phyloP scores from a whole-genome alignment of 2,329 filamentous ascomycete species.

The Arthrobotrys conoides region DNA sequence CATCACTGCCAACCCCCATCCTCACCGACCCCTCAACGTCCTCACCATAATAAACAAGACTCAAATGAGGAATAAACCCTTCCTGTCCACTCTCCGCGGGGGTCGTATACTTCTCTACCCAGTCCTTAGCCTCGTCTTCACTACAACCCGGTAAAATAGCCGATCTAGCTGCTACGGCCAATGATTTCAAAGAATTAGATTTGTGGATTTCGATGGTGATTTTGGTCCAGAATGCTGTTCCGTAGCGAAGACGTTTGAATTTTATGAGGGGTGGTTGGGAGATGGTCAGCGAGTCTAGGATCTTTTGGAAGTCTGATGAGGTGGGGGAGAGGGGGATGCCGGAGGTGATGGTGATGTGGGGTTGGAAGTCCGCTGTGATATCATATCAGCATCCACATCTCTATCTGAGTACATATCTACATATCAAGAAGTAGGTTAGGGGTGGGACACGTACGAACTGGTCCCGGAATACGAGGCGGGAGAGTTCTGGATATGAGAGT shows the following conservation, averaged over 20 bases:
- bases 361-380: constrained; percentile 61
- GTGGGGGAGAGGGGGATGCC: constrained; percentile 55
- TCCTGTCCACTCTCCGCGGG: constrained; percentile 60
- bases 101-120: constrained; percentile 60
- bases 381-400: constrained; percentile 14
- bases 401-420: too few species aligned
- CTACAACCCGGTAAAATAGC: constrained; percentile 46
- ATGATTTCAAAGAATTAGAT: constrained; percentile 52
- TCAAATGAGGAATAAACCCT: constrained; percentile 63
- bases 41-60: constrained; percentile 61
- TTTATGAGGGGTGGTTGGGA: constrained; percentile 10
- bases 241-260: constrained; percentile 62
- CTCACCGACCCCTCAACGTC: constrained; percentile 27
- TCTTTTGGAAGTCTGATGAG: constrained; percentile 30
- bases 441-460: constrained; percentile 40
- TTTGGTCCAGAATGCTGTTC: constrained; percentile 63
- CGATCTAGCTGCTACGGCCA: constrained; percentile 60
- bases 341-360: constrained; percentile 63
- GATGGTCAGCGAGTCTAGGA: constrained; percentile 53
- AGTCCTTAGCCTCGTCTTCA: constrained; percentile 53
- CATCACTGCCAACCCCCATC: constrained; percentile 28
- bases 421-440: neutral
- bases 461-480: constrained; percentile 59
- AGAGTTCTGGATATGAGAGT: constrained; percentile 62
- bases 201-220: constrained; percentile 62